Evolutionary conservation across 1,139 yeast genomes (phyloP), one percentile per base, ranked within the genome.

Genomic region (Torulaspora globosa): DNA sequence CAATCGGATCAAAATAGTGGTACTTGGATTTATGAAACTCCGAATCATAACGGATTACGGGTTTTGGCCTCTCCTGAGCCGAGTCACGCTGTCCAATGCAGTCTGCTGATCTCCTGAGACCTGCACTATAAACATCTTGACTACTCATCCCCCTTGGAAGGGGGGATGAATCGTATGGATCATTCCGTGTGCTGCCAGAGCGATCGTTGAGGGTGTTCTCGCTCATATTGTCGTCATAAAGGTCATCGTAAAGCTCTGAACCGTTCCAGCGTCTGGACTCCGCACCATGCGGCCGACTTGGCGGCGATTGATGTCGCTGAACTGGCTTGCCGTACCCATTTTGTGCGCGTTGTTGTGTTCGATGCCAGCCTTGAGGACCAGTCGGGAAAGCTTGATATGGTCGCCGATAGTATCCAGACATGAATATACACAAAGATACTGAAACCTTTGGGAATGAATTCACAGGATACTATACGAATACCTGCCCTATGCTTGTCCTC

Each of bases 1-100:
- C 33, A 3, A 49, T 27, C 3, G 62, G 59, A 43, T 63, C 63
- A 41, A 60, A 60, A 46, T 63, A 63, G 41, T 63, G 66, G 37
- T 57, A 60, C 39, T 63, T 62, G 5, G 53, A 43, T 14, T 38
- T 57, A 38, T 58, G 54, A 16, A 48, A 53, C 33, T 49, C 54
- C 23, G 52, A 44, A 39, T 49, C 48, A 49, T 60, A 62, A 26
- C 50, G 50, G 16, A 60, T 19, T 16, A 34, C 44, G 2, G 63
- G 58, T 7, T 27, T 18, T 2, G 66, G 65, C 39, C 63, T 49
- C 24, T 24, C 11, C 16, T 29, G 39, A 11, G 12, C 24, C 2
- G 29, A 7, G 9, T 32, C 30, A 12, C 27, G 36, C 18, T 15
- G 14, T 12, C n/a, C 29, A 26, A 16, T 24, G 8, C 16, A 24